Base-by-base conservation (phyloP, 2,329 filamentous ascomycete genomes). In the Orbilia javanica region DNA sequence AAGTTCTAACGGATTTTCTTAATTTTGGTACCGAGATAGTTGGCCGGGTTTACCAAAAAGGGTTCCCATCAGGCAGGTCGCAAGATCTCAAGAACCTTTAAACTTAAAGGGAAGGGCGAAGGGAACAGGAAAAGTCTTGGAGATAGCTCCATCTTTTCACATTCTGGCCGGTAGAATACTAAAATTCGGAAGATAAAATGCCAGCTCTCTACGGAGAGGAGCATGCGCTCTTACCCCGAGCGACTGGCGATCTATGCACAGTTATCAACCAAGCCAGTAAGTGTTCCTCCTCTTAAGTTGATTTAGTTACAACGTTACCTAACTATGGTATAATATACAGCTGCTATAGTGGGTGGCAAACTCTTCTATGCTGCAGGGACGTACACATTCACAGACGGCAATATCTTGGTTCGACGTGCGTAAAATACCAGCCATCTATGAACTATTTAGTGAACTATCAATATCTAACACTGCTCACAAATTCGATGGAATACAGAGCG, bases 361-460 rank as follows among this genome's bases (percentile, higher is more conserved):
- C 27, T 77, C 5, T 77, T 70, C 42, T 77, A 52, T 10, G 48
- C 73, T 11, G 69, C 50, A 50, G 73, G 73, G 15, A 70, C 73
- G 4, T 71, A 77, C 31, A 77, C 73, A 22, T 71, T 70, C 39
- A 31, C 73, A 6, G 73, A 77, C 36, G 73, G 73, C 27, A 70
- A 70, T 15, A 15, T 71, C 57, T 60, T 39, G 11, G 29, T 67
- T 29, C 73, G 73, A 6, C 73, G 73, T 77, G 67, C 25, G 73
- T 77, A 46, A 13, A 39, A 3, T 13, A 11, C 4, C 34, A 55
- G 3, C 22, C 3, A 6, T 4, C 15, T 18, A 20, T 42, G n/a
- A n/a, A n/a, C n/a, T n/a, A n/a, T n/a, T n/a, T n/a, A n/a, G n/a
- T n/a, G n/a, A n/a, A n/a, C n/a, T n/a, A n/a, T 18, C 34, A 13